These are phyloP conservation scores for Leccinum aurantiacum DNA, from an alignment of 768 basidiomycete species.

Conservation along the genomic window DNA sequence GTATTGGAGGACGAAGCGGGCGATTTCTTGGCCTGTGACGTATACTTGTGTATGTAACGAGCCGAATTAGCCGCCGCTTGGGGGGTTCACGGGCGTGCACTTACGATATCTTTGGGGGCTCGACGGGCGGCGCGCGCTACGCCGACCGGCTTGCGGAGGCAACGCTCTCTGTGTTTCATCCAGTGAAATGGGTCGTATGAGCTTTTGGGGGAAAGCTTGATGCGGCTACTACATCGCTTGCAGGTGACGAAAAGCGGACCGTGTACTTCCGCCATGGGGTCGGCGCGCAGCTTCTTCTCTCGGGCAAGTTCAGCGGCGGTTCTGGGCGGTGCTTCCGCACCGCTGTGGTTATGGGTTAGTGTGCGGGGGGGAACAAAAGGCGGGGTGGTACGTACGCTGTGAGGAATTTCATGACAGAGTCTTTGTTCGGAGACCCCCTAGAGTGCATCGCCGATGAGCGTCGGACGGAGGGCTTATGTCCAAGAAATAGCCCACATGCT, in stretches of 20 bases:
- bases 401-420: constrained; percentile 21
- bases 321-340: constrained; percentile 31
- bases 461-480: not conserved
- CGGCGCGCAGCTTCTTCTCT: constrained; percentile 51
- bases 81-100: not conserved
- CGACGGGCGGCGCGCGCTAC: constrained; percentile 15
- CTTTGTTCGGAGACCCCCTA: constrained; percentile 29
- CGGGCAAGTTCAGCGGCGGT: constrained; percentile 46
- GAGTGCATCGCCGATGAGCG: constrained; percentile 23
- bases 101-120: constrained; percentile 26
- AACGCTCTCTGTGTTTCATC: constrained; percentile 61
- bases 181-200: constrained; percentile 67
- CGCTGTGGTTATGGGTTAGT: constrained; percentile 23
- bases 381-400: constrained; percentile 20
- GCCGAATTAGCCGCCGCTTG: constrained; percentile 3
- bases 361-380: not conserved
- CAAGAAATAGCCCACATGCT: constrained; percentile 24
- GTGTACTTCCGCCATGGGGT: constrained; percentile 52
- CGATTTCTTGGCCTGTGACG: constrained; percentile 24
- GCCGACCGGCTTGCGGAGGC: constrained; percentile 46
- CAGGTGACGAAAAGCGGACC: constrained; percentile 54
- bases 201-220: constrained; percentile 69
- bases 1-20: constrained; percentile 30
- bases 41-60: constrained; percentile 13
- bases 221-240: constrained; percentile 51